Evolutionary conservation across 257 asterid species (phyloP).

Genomic region (Plantago major): DNA sequence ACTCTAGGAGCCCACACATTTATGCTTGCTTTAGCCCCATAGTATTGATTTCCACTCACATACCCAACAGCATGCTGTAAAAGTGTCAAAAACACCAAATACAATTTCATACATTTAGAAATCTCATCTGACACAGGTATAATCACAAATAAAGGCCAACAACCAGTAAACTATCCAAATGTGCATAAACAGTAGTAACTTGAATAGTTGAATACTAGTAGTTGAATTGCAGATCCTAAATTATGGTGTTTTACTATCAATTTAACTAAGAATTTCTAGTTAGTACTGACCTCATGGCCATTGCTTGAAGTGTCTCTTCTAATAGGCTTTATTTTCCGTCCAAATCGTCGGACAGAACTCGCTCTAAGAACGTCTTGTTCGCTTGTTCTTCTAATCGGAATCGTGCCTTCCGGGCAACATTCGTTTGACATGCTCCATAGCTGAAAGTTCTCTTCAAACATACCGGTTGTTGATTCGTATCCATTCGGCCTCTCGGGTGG

Average conservation of each 20-base stretch:
- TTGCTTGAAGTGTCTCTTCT: constrained; percentile 64
- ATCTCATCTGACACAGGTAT: not conserved
- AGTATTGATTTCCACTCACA: constrained; percentile 70
- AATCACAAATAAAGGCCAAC: constrained; percentile 14
- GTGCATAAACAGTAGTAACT: not conserved
- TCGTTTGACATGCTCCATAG: constrained; percentile 70
- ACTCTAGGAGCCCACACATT: constrained; percentile 87
- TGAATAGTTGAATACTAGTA: not conserved
- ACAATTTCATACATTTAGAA: not conserved
- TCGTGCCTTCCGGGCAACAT: constrained; percentile 72
- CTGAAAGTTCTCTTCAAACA: constrained; percentile 52
- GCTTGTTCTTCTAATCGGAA: constrained; percentile 75
- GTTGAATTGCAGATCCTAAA: not conserved
- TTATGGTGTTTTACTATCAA: not conserved
- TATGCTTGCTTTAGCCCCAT: constrained; percentile 88
- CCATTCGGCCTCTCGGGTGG: constrained; percentile 81
- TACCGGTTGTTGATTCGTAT: constrained; percentile 29
- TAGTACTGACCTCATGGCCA: constrained; percentile 69
- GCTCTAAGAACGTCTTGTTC: constrained; percentile 69
- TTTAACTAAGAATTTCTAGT: not conserved
- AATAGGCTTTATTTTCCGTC: constrained; percentile 46
- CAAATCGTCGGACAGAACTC: constrained; percentile 43
- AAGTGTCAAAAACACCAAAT: not conserved
- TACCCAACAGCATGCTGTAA: constrained; percentile 91
- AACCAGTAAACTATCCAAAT: not conserved